phyloP scores from a whole-genome alignment of 1,284 basidiomycete genomes.

The Afroboletus lepidellus region DNA sequence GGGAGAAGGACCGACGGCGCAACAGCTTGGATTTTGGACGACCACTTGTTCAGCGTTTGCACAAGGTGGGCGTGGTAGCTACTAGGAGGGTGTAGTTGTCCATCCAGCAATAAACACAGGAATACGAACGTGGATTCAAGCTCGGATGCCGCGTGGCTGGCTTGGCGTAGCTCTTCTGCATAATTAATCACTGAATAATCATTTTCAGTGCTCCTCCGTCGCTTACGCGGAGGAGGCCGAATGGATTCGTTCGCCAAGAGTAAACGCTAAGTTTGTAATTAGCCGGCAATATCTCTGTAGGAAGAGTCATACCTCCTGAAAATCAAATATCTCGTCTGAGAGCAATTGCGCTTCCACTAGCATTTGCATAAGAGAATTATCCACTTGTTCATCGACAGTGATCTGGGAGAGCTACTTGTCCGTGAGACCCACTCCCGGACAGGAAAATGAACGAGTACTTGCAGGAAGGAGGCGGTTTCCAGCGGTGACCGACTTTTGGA shows the following conservation, averaged over 20 bases:
- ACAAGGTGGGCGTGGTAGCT: constrained; percentile 71
- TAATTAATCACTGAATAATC: constrained; percentile 8
- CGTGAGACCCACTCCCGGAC: constrained; percentile 21
- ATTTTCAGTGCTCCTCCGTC: constrained; percentile 40
- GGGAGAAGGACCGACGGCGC: constrained; percentile 73
- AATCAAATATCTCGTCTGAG: constrained; percentile 63
- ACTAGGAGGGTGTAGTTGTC: constrained; percentile 8
- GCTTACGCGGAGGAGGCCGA: constrained; percentile 57
- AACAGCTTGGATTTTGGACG: constrained; percentile 88
- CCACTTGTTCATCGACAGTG: constrained; percentile 35
- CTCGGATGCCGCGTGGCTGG: constrained; percentile 43
- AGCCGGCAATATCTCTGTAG: constrained; percentile 11
- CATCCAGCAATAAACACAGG: constrained; percentile 1
- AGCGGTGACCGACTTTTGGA: constrained; percentile 76
- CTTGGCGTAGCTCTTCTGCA: constrained; percentile 41
- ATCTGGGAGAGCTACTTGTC: constrained; percentile 22
- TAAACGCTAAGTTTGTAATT: constrained; percentile 39
- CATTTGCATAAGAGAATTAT: constrained; percentile 45
- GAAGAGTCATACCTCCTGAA: constrained; percentile 56
- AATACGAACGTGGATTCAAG: constrained; percentile 58
- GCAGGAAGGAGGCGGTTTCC: constrained; percentile 63
- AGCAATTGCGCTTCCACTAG: constrained; percentile 58
- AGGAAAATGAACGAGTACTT: constrained; percentile 24
- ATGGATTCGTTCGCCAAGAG: constrained; percentile 48
- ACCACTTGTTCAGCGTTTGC: constrained; percentile 87